Percentiles rank a stretch among this genome's conserved stretches.
Conservation (phyloP, 164 flowering plant genomes). For the Akebia trifoliata region DNA sequence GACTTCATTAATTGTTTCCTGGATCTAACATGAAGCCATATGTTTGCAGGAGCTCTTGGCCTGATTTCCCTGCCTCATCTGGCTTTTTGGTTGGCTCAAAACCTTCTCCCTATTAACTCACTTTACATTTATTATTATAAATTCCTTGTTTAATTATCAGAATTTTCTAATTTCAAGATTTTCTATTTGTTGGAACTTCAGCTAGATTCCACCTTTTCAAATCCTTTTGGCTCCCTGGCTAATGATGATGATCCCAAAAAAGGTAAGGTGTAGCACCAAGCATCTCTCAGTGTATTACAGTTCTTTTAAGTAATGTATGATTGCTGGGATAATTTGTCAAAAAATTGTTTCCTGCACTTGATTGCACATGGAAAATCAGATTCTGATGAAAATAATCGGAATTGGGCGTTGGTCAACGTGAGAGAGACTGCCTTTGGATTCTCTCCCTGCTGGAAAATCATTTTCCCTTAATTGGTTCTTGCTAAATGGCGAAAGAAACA, state of each 20-base stretch:
- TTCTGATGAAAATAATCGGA: too few species aligned
- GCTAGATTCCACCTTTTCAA: constrained; percentile 22
- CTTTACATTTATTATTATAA: neutral
- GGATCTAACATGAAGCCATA: constrained; percentile 12
- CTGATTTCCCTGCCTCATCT: constrained; percentile 32
- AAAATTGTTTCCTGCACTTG: too few species aligned
- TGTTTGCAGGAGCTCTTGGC: constrained; percentile 52
- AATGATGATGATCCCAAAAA: constrained; percentile 23
- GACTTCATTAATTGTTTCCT: neutral
- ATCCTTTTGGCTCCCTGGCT: constrained; percentile 26
- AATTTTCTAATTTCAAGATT: neutral
- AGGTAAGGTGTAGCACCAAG: constrained; percentile 21
- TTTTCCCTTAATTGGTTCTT: too few species aligned
- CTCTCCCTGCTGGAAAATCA: too few species aligned
- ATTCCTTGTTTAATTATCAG: neutral
- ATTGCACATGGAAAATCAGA: too few species aligned
- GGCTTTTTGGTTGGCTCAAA: constrained; percentile 37
- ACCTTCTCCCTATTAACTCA: neutral
- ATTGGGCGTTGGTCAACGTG: too few species aligned
- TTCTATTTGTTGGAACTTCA: constrained; percentile 12
- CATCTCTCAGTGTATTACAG: neutral
- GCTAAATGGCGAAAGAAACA: too few species aligned
- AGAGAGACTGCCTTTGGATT: too few species aligned
- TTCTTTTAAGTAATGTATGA: too few species aligned
- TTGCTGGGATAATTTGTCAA: too few species aligned